Evolutionary conservation across 495 filamentous ascomycete species (phyloP).

Genomic region (Daldinia grandis): DNA sequence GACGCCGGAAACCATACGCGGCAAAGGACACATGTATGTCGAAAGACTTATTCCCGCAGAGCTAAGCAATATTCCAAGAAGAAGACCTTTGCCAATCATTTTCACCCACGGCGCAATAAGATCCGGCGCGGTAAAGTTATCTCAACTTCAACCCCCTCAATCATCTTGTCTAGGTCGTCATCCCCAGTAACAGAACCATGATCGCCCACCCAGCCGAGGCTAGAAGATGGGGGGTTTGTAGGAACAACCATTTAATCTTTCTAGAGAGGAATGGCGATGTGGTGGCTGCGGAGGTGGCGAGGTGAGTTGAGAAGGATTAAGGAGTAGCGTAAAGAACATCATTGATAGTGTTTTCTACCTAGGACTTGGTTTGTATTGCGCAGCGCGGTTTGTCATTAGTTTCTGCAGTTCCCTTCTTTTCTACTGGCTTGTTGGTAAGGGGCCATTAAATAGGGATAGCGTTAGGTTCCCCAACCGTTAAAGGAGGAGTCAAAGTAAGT

Average conservation of each 20-base stretch:
- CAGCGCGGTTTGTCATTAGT: too few species aligned
- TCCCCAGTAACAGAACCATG: constrained; percentile 30
- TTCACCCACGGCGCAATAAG: constrained; percentile 63
- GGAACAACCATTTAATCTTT: constrained; percentile 69
- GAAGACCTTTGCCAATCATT: constrained; percentile 53
- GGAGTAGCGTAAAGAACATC: neutral
- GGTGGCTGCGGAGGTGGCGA: constrained; percentile 53
- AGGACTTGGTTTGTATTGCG: too few species aligned
- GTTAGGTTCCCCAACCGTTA: too few species aligned
- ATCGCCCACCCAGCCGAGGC: constrained; percentile 36
- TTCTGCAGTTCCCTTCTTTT: too few species aligned
- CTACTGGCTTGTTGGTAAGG: too few species aligned
- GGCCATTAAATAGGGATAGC: too few species aligned
- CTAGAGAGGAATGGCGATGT: constrained; percentile 67
- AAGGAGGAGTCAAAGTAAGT: too few species aligned
- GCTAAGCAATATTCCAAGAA: constrained; percentile 4
- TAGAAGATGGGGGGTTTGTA: constrained; percentile 54
- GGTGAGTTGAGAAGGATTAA: constrained; percentile 48
- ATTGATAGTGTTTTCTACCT: neutral
- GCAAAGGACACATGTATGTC: constrained; percentile 64
- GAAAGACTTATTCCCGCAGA: constrained; percentile 57
- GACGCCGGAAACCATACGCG: constrained; percentile 50
- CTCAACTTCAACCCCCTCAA: neutral
- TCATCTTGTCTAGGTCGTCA: too few species aligned
- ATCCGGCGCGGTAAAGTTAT: constrained; percentile 58